Percentiles rank a stretch among this genome's conserved stretches.
phyloP scores from a whole-genome alignment of 73 alveolate genomes.

The Urostyla sp. region DNA sequence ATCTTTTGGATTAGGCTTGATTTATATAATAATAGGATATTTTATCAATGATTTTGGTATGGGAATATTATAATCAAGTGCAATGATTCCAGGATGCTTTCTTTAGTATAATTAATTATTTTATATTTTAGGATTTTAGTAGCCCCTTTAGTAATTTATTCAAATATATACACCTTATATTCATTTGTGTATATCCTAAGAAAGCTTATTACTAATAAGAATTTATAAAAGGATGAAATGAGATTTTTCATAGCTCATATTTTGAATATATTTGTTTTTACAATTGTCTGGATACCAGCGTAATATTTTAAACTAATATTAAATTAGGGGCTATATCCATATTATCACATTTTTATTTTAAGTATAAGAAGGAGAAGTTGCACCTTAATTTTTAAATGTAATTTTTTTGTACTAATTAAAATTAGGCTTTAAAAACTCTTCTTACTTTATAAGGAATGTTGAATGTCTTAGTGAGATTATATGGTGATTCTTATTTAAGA shows the following conservation, averaged over 20 bases:
- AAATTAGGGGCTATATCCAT: conserved; percentile 19
- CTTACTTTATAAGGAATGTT: not conserved
- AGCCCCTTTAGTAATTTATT: conserved; percentile 9
- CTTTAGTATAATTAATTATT: no score
- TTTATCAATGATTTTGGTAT: not conserved
- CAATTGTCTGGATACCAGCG: conserved; percentile 31
- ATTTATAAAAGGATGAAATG: not conserved
- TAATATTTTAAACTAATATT: not conserved
- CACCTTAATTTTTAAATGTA: not conserved
- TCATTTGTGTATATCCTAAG: not conserved
- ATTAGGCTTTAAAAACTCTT: not conserved
- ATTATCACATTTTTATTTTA: not conserved
- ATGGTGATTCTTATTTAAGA: conserved; percentile 11
- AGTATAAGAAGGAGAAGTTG: not conserved
- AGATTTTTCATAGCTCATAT: conserved; percentile 16
- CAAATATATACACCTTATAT: conserved; percentile 16
- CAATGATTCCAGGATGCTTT: no score
- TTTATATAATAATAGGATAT: no score
- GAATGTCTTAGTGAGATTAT: not conserved
- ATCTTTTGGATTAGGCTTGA: no score
- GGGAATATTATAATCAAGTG: not conserved
- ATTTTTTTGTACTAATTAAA: not conserved
- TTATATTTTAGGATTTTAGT: not conserved
- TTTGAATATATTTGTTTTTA: conserved; percentile 4
- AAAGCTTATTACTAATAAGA: not conserved